phyloP scores from a whole-genome alignment of 179 eudicot genomes.

The Nepenthes alata region DNA sequence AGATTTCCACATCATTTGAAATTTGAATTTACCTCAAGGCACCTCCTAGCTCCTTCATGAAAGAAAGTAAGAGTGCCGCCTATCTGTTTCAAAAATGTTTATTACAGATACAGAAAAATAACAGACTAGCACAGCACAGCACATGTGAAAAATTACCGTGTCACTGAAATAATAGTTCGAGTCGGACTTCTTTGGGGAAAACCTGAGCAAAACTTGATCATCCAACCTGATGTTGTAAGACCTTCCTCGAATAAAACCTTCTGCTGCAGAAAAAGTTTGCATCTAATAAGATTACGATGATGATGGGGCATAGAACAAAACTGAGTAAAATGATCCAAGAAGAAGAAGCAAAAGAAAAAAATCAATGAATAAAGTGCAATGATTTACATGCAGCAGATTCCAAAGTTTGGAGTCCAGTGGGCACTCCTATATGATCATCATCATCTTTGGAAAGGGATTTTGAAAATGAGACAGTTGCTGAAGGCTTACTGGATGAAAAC shows the following conservation, averaged over 20 bases:
- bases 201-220: slow-evolving; percentile 88
- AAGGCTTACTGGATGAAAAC: slow-evolving; percentile 35
- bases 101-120: background rate
- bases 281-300: slow-evolving; percentile 25
- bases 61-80: slow-evolving; percentile 98
- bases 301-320: background rate
- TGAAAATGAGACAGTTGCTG: slow-evolving; percentile 28
- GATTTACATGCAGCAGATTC: slow-evolving; percentile 70
- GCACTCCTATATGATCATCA: slow-evolving; percentile 39
- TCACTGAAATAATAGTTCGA: slow-evolving; percentile 91
- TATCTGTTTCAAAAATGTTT: slow-evolving; percentile 45
- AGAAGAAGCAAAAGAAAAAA: background rate
- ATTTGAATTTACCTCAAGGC: slow-evolving; percentile 67
- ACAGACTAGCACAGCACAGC: slow-evolving; percentile 1
- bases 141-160: slow-evolving; percentile 37
- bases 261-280: slow-evolving; percentile 86
- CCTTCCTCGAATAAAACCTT: slow-evolving; percentile 86
- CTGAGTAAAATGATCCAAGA: background rate
- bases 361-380: slow-evolving; percentile 1
- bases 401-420: slow-evolving; percentile 31
- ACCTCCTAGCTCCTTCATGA: slow-evolving; percentile 78
- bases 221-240: slow-evolving; percentile 95
- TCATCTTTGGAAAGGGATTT: slow-evolving; percentile 39
- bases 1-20: background rate
- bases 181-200: slow-evolving; percentile 88